phyloP scores from a whole-genome alignment of 2,329 filamentous ascomycete species.

The Ophiostoma himal-ulmi region DNA sequence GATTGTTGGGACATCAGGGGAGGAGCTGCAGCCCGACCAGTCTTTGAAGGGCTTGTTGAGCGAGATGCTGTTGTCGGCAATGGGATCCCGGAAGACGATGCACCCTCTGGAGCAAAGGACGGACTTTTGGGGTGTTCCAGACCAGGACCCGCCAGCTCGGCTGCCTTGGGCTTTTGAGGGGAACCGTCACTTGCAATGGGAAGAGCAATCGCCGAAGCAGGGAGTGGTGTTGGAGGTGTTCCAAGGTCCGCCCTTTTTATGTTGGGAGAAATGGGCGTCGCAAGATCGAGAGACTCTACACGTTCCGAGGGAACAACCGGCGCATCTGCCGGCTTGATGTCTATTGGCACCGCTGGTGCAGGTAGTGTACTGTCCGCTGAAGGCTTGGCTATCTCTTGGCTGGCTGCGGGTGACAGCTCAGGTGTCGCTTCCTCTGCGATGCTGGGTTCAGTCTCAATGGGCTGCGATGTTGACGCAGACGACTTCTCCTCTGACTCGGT shows the following conservation, averaged over 20 bases:
- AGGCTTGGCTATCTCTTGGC: slow-evolving; percentile 26
- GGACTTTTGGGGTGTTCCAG: slow-evolving; percentile 4
- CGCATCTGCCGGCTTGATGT: slow-evolving; percentile 24
- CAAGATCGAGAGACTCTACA: slow-evolving; percentile 48
- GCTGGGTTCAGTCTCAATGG: slow-evolving; percentile 21
- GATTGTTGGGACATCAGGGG: slow-evolving; percentile 20
- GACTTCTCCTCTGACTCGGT: slow-evolving; percentile 40
- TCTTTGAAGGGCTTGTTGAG: slow-evolving; percentile 12
- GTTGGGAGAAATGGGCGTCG: slow-evolving; percentile 30
- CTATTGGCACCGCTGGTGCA: neutral
- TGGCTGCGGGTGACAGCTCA: neutral
- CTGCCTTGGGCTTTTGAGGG: neutral
- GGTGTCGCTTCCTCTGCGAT: neutral
- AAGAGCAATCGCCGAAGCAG: neutral
- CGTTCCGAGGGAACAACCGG: slow-evolving; percentile 15
- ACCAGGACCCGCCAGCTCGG: neutral
- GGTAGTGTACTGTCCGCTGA: neutral
- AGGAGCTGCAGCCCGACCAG: slow-evolving; percentile 6
- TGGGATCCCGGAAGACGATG: neutral
- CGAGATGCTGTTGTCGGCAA: neutral
- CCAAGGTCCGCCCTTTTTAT: neutral
- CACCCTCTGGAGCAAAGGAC: neutral
- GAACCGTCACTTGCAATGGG: neutral
- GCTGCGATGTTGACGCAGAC: slow-evolving; percentile 37
- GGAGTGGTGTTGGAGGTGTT: neutral